Evolutionary conservation across 2,329 filamentous ascomycete genomes (phyloP), one percentile per base, ranked within the genome.

Genomic region (Aspergillus pseudonomiae): DNA sequence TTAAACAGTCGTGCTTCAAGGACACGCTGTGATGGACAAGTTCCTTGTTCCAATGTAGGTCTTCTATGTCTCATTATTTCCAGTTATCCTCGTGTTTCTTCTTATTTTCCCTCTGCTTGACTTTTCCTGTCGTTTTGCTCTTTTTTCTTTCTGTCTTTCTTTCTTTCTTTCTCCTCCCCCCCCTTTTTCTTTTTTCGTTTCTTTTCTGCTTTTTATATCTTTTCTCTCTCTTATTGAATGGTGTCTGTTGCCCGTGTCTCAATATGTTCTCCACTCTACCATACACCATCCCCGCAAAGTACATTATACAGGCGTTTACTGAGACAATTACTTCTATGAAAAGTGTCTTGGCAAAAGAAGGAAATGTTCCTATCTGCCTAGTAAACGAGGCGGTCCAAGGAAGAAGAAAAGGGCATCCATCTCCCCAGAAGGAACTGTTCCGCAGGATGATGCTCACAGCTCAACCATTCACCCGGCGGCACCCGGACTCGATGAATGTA

Each of bases 11-110:
- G 79, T 62, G 75, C 78, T 55, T 81, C 79, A 36, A 74, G 78
- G 67, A 80, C 79, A 60, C 73, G 79, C 61, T 81, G 79, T 70
- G 78, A 79, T 67, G 79, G 79, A n/a, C 77, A 80, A 65, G 75
- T 78, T 62, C 77, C 77, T 52, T 81, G 79, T 64, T 74, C 74
- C n/a, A 79, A 78, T 65, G 79, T 81, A 78, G 62, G 77, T 78
- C 21, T 43, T 50, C 57, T 52, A 43, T 32, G 16, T 55, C 26
- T 50, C 19, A 21, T 54, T 21, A 1, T 41, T 16, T 43, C 28
- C 28, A 43, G 12, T 36, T 43, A 32, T 54, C 16, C 16, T 48
- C 24, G 16, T 12, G n/a, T 30, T 43, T 14, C 43, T 36, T 24
- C 7, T 55, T 14, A 30, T n/a, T n/a, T 32, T 39, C 14, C 6